Percentiles rank a stretch among this genome's conserved stretches.
phyloP scores from a whole-genome alignment of 169 alveolate species.

The Cryptosporidium ryanae region DNA sequence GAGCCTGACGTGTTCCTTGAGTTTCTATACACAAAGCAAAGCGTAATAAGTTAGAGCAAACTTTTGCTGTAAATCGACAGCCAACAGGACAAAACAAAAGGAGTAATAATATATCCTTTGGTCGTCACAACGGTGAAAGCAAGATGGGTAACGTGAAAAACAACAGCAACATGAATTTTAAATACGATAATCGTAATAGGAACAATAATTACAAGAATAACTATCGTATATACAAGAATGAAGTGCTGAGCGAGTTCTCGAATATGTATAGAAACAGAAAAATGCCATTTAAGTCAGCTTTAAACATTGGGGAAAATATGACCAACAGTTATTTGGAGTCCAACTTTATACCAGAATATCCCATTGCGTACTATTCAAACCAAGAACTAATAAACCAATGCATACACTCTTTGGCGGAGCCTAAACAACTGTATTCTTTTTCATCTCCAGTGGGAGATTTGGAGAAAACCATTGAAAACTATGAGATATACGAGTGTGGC shows the following conservation, averaged over 20 bases:
- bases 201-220: too few species aligned
- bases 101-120: too few species aligned
- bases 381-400: conserved; percentile 38
- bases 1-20: too few species aligned
- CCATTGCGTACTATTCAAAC: conserved; percentile 56
- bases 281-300: conserved; percentile 72
- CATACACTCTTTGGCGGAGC: conserved; percentile 46
- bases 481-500: conserved; percentile 3
- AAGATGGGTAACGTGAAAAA: too few species aligned
- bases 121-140: too few species aligned
- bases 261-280: conserved; percentile 12
- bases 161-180: too few species aligned
- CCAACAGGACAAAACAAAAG: too few species aligned
- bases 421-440: conserved; percentile 24
- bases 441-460: conserved; percentile 74
- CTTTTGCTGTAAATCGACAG: too few species aligned
- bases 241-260: conserved; percentile 34
- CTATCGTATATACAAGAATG: not conserved
- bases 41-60: too few species aligned
- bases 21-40: too few species aligned
- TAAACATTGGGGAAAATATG: conserved; percentile 57
- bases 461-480: conserved; percentile 62
- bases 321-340: not conserved
- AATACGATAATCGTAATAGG: too few species aligned
- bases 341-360: conserved; percentile 58